Percentiles rank a stretch among this genome's conserved stretches.
These are phyloP conservation scores for Exsudoporus frostii DNA, from an alignment of 768 basidiomycete species.

Conservation along the genomic window DNA sequence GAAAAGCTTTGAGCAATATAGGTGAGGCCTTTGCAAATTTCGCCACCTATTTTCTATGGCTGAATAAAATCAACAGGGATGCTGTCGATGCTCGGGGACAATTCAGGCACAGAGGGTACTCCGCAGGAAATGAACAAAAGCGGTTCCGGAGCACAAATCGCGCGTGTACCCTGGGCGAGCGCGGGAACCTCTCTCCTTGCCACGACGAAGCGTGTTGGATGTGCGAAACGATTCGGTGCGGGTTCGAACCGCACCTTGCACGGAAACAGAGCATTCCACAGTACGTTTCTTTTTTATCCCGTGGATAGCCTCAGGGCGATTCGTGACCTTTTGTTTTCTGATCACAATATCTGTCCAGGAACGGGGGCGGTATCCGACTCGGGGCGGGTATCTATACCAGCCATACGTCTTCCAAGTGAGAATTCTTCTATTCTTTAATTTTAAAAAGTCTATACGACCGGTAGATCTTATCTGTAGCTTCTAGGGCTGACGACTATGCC, in stretches of 20 bases:
- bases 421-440: background rate
- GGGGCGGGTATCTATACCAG: conserved; percentile 28
- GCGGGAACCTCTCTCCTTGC: conserved; percentile 16
- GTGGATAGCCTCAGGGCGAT: too few relatives aligned
- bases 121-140: conserved; percentile 22
- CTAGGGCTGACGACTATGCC: conserved; percentile 22
- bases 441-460: background rate
- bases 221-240: conserved; percentile 21
- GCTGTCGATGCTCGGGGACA: conserved; percentile 13
- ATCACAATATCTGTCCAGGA: background rate
- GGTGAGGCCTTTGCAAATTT: background rate
- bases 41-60: background rate
- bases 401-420: conserved; percentile 22
- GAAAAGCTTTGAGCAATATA: conserved; percentile 16
- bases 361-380: conserved; percentile 18
- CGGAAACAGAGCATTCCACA: conserved; percentile 14
- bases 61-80: conserved; percentile 7
- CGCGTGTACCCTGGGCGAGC: conserved; percentile 23
- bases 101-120: background rate
- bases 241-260: conserved; percentile 20
- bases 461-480: background rate
- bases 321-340: conserved; percentile 6
- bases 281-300: conserved; percentile 10
- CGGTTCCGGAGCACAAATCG: conserved; percentile 21
- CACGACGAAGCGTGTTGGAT: conserved; percentile 8